Evolutionary conservation across 2,329 filamentous ascomycete genomes (phyloP).

Genomic region (Aspergillus fructus): DNA sequence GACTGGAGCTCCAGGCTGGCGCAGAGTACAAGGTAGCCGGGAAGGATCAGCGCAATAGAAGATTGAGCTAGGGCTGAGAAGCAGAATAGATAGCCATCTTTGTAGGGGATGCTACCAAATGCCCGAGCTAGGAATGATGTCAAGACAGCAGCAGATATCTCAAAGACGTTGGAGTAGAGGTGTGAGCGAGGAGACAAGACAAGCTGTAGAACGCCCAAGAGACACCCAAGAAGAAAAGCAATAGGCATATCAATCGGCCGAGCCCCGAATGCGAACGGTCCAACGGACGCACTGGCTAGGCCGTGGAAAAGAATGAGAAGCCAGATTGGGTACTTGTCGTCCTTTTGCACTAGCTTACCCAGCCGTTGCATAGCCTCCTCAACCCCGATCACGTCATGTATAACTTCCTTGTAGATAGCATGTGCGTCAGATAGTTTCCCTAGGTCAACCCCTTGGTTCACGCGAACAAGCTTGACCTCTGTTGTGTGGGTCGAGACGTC

Average conservation of each 20-base stretch:
- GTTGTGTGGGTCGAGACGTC: conserved; percentile 49
- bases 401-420: conserved; percentile 50
- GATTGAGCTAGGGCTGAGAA: conserved; percentile 72
- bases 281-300: conserved; percentile 71
- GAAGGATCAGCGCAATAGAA: conserved; percentile 71
- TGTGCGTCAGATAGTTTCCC: conserved; percentile 48
- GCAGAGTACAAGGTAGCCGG: conserved; percentile 65
- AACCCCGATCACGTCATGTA: conserved; percentile 50
- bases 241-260: conserved; percentile 77
- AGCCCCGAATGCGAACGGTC: conserved; percentile 77
- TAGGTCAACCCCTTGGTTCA: conserved; percentile 46
- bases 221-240: conserved; percentile 72
- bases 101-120: conserved; percentile 64
- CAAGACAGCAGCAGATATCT: conserved; percentile 64
- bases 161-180: conserved; percentile 65
- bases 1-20: conserved; percentile 68
- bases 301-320: conserved; percentile 68
- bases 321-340: conserved; percentile 57
- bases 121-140: conserved; percentile 69
- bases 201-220: conserved; percentile 74
- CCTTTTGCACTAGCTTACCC: conserved; percentile 57
- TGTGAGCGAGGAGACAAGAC: conserved; percentile 73
- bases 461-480: conserved; percentile 48
- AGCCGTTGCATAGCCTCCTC: conserved; percentile 47
- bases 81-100: conserved; percentile 58